phyloP scores from a whole-genome alignment of 192 early-diverging fungal genomes.

The Lunasporangiospora selenospora region DNA sequence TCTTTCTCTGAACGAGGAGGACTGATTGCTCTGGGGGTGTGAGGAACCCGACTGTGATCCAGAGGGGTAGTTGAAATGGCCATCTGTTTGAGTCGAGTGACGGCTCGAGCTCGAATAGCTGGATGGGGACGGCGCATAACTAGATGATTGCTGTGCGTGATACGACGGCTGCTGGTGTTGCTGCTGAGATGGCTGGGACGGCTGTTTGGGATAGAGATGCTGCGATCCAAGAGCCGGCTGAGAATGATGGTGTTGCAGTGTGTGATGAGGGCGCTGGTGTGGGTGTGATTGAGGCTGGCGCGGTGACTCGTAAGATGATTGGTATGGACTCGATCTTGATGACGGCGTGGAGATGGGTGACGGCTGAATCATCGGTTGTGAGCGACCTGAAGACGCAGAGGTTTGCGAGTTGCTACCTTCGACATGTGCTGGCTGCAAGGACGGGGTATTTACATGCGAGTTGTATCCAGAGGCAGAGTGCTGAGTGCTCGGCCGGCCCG shows the following conservation, averaged over 20 bases:
- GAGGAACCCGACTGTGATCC: neutral
- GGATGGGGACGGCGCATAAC: constrained; percentile 4
- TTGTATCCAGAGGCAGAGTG: too few species aligned
- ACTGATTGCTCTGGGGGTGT: neutral
- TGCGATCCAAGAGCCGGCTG: neutral
- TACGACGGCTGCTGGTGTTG: neutral
- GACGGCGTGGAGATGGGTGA: too few species aligned
- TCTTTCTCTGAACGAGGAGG: neutral
- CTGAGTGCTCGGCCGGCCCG: too few species aligned
- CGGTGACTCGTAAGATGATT: too few species aligned
- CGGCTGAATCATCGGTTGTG: neutral
- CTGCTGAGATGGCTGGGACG: neutral
- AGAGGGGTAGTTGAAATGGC: neutral
- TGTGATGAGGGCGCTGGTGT: neutral
- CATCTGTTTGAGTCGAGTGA: neutral
- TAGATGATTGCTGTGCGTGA: neutral
- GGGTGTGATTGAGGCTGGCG: neutral
- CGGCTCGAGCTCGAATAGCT: too few species aligned
- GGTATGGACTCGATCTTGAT: too few species aligned
- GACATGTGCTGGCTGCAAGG: too few species aligned
- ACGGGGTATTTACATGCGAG: too few species aligned
- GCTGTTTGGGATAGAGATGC: too few species aligned
- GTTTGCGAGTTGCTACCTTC: too few species aligned
- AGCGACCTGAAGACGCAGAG: too few species aligned
- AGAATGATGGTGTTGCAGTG: neutral